Percentiles rank a stretch among this genome's conserved stretches.
phyloP scores from a whole-genome alignment of 768 basidiomycete species.

The Lactarius psammicola region DNA sequence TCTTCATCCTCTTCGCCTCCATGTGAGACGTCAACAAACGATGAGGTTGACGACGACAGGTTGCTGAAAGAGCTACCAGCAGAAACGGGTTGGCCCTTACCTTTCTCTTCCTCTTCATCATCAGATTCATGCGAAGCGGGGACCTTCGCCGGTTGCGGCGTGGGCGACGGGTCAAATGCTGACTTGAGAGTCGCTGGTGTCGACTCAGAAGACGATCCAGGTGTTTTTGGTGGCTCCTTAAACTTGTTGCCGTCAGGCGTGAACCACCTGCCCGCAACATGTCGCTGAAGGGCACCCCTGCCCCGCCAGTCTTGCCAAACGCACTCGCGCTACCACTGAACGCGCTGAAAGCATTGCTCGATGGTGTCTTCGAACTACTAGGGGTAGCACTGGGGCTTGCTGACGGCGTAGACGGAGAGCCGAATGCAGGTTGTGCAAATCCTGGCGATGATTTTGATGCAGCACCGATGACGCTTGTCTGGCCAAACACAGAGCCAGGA shows the following conservation, averaged over 20 bases:
- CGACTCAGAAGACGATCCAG: conserved; percentile 9
- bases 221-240: conserved; percentile 10
- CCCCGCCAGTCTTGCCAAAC: conserved; percentile 43
- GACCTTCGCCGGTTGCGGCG: conserved; percentile 14
- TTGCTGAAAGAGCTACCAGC: conserved; percentile 21
- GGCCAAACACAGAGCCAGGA: conserved; percentile 40
- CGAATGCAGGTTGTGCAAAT: conserved; percentile 44
- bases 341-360: conserved; percentile 43
- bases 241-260: conserved; percentile 13
- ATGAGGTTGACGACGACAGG: conserved; percentile 21
- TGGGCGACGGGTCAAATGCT: conserved; percentile 16
- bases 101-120: conserved; percentile 16
- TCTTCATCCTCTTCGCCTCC: conserved; percentile 28
- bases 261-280: conserved; percentile 45
- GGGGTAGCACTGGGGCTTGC: conserved; percentile 24
- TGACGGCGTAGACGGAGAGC: conserved; percentile 29
- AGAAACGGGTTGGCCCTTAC: conserved; percentile 7
- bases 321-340: conserved; percentile 37
- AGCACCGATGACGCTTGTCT: conserved; percentile 30
- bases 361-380: conserved; percentile 31
- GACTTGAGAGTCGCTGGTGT: conserved; percentile 10
- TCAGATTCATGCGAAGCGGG: background rate
- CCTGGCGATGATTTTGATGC: conserved; percentile 20
- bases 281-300: conserved; percentile 57
- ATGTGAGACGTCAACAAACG: conserved; percentile 26